phyloP scores from a whole-genome alignment of 352 stramenopile genomes.

The Plasmopara viticola region DNA sequence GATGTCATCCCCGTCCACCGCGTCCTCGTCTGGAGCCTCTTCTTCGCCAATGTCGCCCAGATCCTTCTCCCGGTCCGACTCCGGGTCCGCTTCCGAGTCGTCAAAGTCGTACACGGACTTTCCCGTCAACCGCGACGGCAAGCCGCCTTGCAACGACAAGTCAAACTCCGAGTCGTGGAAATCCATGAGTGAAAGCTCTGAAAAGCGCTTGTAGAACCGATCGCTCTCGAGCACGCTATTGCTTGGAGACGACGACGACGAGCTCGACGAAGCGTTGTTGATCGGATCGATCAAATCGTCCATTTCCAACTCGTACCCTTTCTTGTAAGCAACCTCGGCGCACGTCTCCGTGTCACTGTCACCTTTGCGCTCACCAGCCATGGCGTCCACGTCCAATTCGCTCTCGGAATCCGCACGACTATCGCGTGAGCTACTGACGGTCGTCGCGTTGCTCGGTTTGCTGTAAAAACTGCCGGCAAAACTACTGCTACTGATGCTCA shows the following conservation, averaged over 20 bases:
- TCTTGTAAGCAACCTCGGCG: no score
- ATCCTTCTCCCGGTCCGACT: constrained; percentile 20
- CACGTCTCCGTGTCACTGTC: constrained; percentile 19
- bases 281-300: constrained; percentile 19
- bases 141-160: constrained; percentile 32
- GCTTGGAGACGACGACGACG: constrained; percentile 40
- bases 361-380: constrained; percentile 19
- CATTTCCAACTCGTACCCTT: constrained; percentile 1
- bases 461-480: constrained; percentile 28
- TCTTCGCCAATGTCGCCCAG: constrained; percentile 28
- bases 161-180: constrained; percentile 68
- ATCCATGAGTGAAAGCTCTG: constrained; percentile 43
- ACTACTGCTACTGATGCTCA: constrained; percentile 32
- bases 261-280: constrained; percentile 26
- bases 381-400: constrained; percentile 26
- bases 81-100: constrained; percentile 24
- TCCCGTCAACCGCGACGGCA: constrained; percentile 19
- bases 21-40: constrained; percentile 32
- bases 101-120: constrained; percentile 31
- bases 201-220: constrained; percentile 42
- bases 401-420: constrained; percentile 29
- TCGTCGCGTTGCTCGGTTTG: constrained; percentile 30
- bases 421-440: constrained; percentile 25
- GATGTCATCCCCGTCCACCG: constrained; percentile 25
- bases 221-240: constrained; percentile 29